Base-by-base conservation (phyloP, 2,329 filamentous ascomycete genomes). In the Diplodia scrobiculata region DNA sequence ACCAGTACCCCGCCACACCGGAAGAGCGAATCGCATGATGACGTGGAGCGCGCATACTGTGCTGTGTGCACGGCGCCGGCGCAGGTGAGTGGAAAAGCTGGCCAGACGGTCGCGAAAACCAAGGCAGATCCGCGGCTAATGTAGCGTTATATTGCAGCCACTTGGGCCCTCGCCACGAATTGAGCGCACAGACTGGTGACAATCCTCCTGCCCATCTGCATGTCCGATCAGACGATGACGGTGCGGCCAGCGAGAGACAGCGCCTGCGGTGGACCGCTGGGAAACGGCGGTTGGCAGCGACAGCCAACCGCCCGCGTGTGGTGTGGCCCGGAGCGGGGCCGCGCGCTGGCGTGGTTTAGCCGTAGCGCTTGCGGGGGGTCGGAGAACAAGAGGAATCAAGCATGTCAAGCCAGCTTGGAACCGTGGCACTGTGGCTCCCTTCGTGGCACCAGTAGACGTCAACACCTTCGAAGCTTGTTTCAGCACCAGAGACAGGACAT, bases 121-220 rank as follows among this genome's bases (percentile, higher is more conserved):
- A n/a, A 34, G 45, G 27, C 14, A 17, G 45, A 62, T 62, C 58
- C 10, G 21, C 38, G 58, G 58, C 58, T 50, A 50, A 62, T 62
- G 32, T 50, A 36, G 41, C 29, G 29, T 32, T 60, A 38, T 32
- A 60, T 48, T 48, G 25, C 55, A 47, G 36, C 36, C 25, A 21
- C 55, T 32, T 34, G 34, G 32, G 32, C 19, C 13, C 21, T 25
- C 19, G 36, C 36, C 19, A 58, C 25, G 54, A 58, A 45, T 27
- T 60, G 3, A 48, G 41, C 38, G 55, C 55, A 47, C 55, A 45
- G 55, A 25, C 55, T 59, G 25, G 55, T n/a, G 36, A n/a, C 27
- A 29, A 62, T 62, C n/a, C 58, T 50, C 58, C 58, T 62, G 58
- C 58, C 29, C 38, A 62, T 62, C 58, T 50, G 58, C 58, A 62